Conservation (phyloP, 805 yeast species). For the Candida coquimbonensis region DNA sequence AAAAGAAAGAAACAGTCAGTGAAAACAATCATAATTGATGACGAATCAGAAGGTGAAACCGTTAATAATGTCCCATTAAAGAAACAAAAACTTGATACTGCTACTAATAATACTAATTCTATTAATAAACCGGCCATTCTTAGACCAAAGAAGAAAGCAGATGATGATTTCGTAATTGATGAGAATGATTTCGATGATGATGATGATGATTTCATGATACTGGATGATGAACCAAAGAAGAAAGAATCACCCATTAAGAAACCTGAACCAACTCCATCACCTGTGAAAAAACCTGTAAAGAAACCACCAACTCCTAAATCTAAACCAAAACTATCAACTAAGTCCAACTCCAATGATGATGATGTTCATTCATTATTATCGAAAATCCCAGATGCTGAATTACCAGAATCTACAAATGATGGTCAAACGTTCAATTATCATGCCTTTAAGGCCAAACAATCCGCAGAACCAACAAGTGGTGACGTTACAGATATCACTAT, state of each 20-base stretch:
- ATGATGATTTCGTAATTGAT: constrained; percentile 22
- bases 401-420: constrained; percentile 41
- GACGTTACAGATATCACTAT: constrained; percentile 38
- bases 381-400: constrained; percentile 67
- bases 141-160: neutral
- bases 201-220: neutral
- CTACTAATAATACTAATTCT: neutral
- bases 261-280: neutral
- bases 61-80: constrained; percentile 7
- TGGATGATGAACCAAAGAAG: neutral
- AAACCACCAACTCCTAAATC: neutral
- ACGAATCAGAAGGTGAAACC: constrained; percentile 24
- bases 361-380: constrained; percentile 52
- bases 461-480: constrained; percentile 25
- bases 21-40: constrained; percentile 16
- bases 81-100: constrained; percentile 4
- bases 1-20: constrained; percentile 9
- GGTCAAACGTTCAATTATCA: constrained; percentile 37
- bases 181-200: constrained; percentile 13
- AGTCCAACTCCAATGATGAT: constrained; percentile 12
- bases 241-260: neutral
- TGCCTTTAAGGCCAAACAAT: constrained; percentile 46
- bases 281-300: neutral
- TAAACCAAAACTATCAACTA: neutral
- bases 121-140: neutral